phyloP scores from a whole-genome alignment of 23 red algal genomes.

The Gracilariopsis chorda region DNA sequence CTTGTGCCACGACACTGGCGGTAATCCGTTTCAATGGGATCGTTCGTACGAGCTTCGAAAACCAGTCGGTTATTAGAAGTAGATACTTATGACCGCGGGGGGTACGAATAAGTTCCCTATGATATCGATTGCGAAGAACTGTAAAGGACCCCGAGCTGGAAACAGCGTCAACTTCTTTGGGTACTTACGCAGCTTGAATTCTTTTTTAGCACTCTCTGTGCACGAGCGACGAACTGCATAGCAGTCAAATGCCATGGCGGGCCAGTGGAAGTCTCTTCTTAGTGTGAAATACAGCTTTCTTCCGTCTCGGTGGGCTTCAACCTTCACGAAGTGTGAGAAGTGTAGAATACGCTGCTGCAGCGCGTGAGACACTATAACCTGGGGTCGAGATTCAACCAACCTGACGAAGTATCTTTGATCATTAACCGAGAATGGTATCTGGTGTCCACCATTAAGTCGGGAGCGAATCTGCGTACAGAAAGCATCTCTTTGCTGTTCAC shows the following conservation, averaged over 20 bases:
- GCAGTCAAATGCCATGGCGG: not conserved
- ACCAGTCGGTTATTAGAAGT: constrained; percentile 9
- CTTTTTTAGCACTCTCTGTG: not conserved
- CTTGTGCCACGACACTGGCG: not conserved
- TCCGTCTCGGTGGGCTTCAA: too few relatives aligned
- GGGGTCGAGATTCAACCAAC: too few relatives aligned
- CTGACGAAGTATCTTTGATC: too few relatives aligned
- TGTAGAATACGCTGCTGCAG: too few relatives aligned
- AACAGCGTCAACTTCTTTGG: not conserved
- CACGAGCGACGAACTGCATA: not conserved
- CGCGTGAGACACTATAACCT: too few relatives aligned
- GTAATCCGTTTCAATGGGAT: constrained; percentile 26
- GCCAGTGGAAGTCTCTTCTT: not conserved
- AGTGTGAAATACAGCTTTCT: not conserved
- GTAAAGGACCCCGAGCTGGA: not conserved
- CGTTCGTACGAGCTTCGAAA: constrained; percentile 9
- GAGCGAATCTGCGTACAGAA: too few relatives aligned
- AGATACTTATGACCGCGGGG: not conserved
- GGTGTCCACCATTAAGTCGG: too few relatives aligned
- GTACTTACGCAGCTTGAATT: not conserved
- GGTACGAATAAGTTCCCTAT: not conserved
- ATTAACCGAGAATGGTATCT: too few relatives aligned
- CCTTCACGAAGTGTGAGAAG: too few relatives aligned
- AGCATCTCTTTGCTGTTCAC: too few relatives aligned
- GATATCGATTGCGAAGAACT: not conserved